Evolutionary conservation across 2,329 filamentous ascomycete species (phyloP), one percentile per base, ranked within the genome.

Genomic region (Penicillium sp.): DNA sequence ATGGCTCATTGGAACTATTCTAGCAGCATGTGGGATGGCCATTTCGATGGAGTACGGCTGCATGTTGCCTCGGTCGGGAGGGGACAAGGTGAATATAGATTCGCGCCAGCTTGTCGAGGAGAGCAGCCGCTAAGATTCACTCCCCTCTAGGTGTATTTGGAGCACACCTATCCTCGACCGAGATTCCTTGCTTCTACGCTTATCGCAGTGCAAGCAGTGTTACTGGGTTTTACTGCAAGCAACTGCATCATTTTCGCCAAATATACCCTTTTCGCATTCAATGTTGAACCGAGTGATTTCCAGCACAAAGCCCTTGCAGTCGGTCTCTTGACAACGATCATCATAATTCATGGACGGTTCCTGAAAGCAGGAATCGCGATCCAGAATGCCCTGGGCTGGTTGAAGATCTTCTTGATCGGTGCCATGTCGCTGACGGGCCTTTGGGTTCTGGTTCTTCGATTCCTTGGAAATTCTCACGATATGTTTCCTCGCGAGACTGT

Each of bases 161-260:
- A 91, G 71, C 88, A 87, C 70, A 86, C 86, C 0, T 90, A 88
- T 70, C 82, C 83, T 1, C 78, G 79, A 35, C 88, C 88, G 1
- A 81, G 82, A 5, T 87, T 89, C 61, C 79, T 91, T 3, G 86
- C 86, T 0, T 87, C 87, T 2, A 87, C 85, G 0, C 70, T 90
- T 15, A 78, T 90, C 12, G 86, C 87, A 0, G 81, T 87, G 1
- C 84, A 90, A 56, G 86, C 84, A 0, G 82, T 90, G 0, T 70
- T 90, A 0, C 75, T 90, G 0, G 86, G 87, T 0, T 90, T 90
- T 58, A 89, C 88, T 0, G 86, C 87, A 0, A 88, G 85, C 67
- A 90, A 90, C 69, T 89, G 87, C 69, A 85, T 91, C 54, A 82
- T 90, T 0, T 90, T 89, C 64, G 86, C 85, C 54, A 85, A 88